These are phyloP conservation scores for Apiospora aurea DNA, from an alignment of 2,329 filamentous ascomycete species.

Conservation along the genomic window DNA sequence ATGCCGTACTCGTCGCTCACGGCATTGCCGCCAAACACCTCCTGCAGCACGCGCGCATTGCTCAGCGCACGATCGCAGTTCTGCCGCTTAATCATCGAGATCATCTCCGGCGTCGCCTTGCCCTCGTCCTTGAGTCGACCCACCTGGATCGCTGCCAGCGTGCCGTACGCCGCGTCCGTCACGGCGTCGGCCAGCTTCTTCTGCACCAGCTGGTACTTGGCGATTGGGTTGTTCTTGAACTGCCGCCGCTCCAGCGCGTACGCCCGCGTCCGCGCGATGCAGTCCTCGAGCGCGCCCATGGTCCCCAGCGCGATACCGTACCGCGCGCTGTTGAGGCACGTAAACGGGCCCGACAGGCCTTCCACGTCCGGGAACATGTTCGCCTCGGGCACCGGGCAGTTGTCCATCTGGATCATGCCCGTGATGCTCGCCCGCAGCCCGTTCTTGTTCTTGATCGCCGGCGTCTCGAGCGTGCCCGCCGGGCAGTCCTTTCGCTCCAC, in stretches of 20 bases:
- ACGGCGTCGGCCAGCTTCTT: constrained; percentile 95
- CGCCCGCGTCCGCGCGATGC: constrained; percentile 77
- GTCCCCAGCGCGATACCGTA: constrained; percentile 94
- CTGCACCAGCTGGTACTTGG: constrained; percentile 95
- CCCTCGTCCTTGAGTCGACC: constrained; percentile 92
- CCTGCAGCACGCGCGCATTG: constrained; percentile 83
- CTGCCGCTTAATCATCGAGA: constrained; percentile 94
- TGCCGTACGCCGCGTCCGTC: constrained; percentile 90
- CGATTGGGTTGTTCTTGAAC: constrained; percentile 94
- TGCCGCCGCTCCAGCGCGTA: constrained; percentile 95
- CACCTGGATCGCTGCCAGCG: constrained; percentile 89
- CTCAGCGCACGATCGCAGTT: constrained; percentile 91
- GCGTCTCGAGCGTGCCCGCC: constrained; percentile 88
- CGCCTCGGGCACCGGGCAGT: constrained; percentile 83
- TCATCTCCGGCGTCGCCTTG: constrained; percentile 92
- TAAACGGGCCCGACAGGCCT: constrained; percentile 87
- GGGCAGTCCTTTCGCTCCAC: constrained; percentile 87
- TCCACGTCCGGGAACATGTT: constrained; percentile 96
- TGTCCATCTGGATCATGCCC: constrained; percentile 96
- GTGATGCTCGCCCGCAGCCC: constrained; percentile 92
- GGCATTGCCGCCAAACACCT: constrained; percentile 98
- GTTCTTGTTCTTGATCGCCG: constrained; percentile 92
- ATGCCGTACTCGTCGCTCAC: constrained; percentile 97
- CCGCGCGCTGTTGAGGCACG: constrained; percentile 90
- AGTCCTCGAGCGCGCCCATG: constrained; percentile 94